Percentiles rank a stretch among this genome's conserved stretches.
Conservation (phyloP, 1,284 basidiomycete genomes). For the Trametes pubescens region DNA sequence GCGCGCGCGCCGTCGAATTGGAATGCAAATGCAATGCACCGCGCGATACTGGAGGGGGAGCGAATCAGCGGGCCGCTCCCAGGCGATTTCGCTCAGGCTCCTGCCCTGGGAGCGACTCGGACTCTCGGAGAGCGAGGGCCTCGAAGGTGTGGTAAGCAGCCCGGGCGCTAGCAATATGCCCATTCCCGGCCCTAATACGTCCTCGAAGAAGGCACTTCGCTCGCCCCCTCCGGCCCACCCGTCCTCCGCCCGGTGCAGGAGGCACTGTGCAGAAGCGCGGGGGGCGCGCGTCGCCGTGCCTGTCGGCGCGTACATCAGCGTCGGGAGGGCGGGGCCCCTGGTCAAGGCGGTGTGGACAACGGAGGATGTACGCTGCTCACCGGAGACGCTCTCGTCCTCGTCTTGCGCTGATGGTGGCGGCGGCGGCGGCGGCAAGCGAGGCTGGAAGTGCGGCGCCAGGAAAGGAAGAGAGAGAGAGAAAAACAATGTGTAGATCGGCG, state of each 20-base stretch:
- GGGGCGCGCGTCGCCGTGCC: background rate
- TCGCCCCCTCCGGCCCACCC: constrained; percentile 2
- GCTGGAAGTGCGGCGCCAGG: constrained; percentile 3
- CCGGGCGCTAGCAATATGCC: constrained; percentile 31
- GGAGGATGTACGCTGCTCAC: background rate
- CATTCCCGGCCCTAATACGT: constrained; percentile 30
- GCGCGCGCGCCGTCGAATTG: background rate
- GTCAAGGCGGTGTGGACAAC: background rate
- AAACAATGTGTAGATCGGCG: constrained; percentile 24
- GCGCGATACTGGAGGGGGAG: background rate
- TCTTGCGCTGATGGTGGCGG: constrained; percentile 13
- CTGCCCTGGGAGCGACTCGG: constrained; percentile 12
- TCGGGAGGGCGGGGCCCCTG: background rate
- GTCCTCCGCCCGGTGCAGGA: constrained; percentile 2
- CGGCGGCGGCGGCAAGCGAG: constrained; percentile 9
- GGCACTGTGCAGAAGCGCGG: constrained; percentile 3
- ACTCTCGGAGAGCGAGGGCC: constrained; percentile 22
- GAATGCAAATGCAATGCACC: background rate
- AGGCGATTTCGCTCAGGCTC: constrained; percentile 19
- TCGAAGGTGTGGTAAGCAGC: constrained; percentile 29
- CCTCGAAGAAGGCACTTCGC: constrained; percentile 8
- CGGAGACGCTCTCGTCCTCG: constrained; percentile 1
- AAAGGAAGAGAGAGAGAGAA: constrained; percentile 3
- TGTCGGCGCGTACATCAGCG: background rate
- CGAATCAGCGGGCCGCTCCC: constrained; percentile 23